phyloP scores from a whole-genome alignment of 2,329 filamentous ascomycete genomes.

The Anthostomella pinea region DNA sequence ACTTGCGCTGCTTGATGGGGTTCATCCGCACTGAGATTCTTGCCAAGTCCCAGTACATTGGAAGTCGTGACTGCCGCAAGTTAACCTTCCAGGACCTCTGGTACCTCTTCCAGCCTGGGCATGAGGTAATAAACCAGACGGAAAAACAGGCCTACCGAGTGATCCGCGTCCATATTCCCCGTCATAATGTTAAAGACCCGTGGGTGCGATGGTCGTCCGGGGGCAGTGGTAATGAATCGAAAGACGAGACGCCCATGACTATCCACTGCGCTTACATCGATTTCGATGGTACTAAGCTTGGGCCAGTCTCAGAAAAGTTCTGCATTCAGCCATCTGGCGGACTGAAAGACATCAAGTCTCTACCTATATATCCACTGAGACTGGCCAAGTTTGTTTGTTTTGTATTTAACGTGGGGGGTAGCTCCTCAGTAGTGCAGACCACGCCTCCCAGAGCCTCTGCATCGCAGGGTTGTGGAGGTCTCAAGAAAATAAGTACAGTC shows the following conservation, averaged over 20 bases:
- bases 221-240: no score
- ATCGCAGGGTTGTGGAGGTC: no score
- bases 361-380: conserved; percentile 19
- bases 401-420: no score
- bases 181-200: neutral
- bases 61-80: conserved; percentile 5
- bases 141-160: conserved; percentile 27
- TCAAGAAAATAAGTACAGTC: no score
- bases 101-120: conserved; percentile 28
- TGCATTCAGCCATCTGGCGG: conserved; percentile 18
- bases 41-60: conserved; percentile 7
- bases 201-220: neutral
- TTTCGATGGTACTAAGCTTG: conserved; percentile 23
- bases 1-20: conserved; percentile 16
- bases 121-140: conserved; percentile 15
- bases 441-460: no score
- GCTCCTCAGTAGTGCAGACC: no score
- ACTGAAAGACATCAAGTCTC: conserved; percentile 12
- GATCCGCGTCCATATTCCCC: conserved; percentile 2
- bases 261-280: conserved; percentile 23
- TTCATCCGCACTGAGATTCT: conserved; percentile 16
- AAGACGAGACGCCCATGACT: neutral
- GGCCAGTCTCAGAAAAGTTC: conserved; percentile 17
- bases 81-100: conserved; percentile 28
- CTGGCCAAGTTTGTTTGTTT: no score